Base-by-base conservation (phyloP, 352 stramenopile genomes). In the Globisporangium orthogonon region DNA sequence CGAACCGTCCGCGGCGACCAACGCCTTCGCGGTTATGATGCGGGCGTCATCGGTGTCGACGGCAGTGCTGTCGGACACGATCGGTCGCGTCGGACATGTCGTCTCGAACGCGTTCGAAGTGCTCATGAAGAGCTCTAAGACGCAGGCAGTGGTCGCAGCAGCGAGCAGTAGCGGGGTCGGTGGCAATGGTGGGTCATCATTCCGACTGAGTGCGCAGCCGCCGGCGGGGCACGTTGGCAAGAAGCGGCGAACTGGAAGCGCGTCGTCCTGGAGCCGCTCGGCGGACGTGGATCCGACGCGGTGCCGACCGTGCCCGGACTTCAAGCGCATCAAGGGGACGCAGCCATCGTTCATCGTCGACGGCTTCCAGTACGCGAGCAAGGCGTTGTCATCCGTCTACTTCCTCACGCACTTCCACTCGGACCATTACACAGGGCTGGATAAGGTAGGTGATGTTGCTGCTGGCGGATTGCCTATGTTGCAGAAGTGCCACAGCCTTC, bases 321-420 rank as follows among this genome's bases (percentile, higher is more conserved):
- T 78, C 61, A 95, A 95, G 60, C 75, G 78, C 54, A 89, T 95
- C 56, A 60, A 70, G 4, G 85, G 83, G 30, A 93, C 85, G 10
- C 69, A 80, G 28, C 83, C 83, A 10, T 72, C 77, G n/a, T 92
- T 91, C 60, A 86, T 96, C 28, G 86, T 96, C 37, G 87, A 96
- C 47, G 87, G 87, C 14, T 96, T 96, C 56, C 67, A 76, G n/a
- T 91, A 91, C 58, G 82, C 86, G 3, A 86, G 66, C 46, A 84
- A 83, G 44, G 45, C 76, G 40, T 73, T 91, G 10, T 91, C 78
- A 13, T 93, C 68, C 51, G 69, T 91, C 49, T 98, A 98, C 58
- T 98, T 99, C 59, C 78, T 99, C 43, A 98, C 95, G 18, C 96
- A 99, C 73, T 99, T 98, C 66, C 96, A 99, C 73, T 95, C 83